These are phyloP conservation scores for Salix exigua DNA, from an alignment of 345 rosid genomes.

Conservation along the genomic window DNA sequence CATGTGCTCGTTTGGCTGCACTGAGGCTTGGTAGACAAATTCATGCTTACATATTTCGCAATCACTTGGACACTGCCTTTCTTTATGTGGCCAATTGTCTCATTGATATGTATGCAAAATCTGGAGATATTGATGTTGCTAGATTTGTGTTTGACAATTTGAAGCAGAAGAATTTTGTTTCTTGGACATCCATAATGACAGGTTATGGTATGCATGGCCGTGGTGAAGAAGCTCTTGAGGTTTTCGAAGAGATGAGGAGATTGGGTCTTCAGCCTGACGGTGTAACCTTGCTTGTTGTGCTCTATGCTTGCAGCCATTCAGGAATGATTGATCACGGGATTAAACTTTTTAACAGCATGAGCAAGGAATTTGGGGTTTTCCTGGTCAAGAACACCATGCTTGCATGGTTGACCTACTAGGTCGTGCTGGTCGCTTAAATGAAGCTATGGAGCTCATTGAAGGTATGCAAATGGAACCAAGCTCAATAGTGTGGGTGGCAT, in stretches of 20 bases:
- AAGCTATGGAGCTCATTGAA: constrained; percentile 55
- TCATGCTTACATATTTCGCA: constrained; percentile 62
- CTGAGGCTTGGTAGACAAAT: constrained; percentile 64
- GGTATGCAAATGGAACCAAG: constrained; percentile 70
- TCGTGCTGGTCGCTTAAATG: constrained; percentile 64
- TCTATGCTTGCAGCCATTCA: constrained; percentile 88
- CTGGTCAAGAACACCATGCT: constrained; percentile 73
- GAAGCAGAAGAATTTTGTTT: constrained; percentile 55
- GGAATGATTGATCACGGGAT: constrained; percentile 78
- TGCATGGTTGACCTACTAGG: constrained; percentile 81
- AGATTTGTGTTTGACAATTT: constrained; percentile 58
- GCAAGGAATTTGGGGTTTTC: constrained; percentile 46
- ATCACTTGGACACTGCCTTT: constrained; percentile 32
- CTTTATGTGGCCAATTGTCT: constrained; percentile 65
- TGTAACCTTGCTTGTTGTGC: constrained; percentile 65
- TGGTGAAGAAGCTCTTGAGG: constrained; percentile 58
- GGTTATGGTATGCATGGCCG: constrained; percentile 85
- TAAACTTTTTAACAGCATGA: constrained; percentile 53
- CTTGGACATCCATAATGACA: constrained; percentile 79
- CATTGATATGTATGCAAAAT: constrained; percentile 79
- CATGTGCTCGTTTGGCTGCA: constrained; percentile 73
- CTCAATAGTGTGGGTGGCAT: constrained; percentile 65
- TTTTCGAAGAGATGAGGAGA: constrained; percentile 59
- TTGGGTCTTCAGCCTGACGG: constrained; percentile 56
- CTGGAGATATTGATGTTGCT: constrained; percentile 56